Evolutionary conservation across 2,329 filamentous ascomycete species (phyloP).

Genomic region (Fusarium sambucinum): DNA sequence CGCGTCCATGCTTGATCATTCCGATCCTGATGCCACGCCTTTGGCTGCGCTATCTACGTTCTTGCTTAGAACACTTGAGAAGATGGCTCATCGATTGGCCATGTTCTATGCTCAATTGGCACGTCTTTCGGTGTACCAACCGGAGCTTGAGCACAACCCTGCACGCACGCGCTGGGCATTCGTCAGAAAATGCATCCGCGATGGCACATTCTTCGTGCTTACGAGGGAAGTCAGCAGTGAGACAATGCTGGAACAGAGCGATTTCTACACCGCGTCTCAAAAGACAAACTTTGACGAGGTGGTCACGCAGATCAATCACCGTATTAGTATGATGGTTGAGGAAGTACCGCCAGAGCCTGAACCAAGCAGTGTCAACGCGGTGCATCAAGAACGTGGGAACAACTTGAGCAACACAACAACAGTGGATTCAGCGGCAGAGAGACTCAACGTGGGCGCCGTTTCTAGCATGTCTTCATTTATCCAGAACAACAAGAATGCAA

Average conservation of each 20-base stretch:
- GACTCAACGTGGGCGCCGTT: constrained; percentile 18
- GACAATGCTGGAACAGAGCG: background rate
- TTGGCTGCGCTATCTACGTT: constrained; percentile 59
- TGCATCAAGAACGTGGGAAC: constrained; percentile 30
- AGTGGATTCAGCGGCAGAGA: constrained; percentile 10
- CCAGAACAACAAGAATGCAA: constrained; percentile 37
- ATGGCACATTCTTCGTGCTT: constrained; percentile 66
- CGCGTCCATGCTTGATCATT: constrained; percentile 48
- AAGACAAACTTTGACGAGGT: constrained; percentile 41
- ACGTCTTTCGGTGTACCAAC: constrained; percentile 62
- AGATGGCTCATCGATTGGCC: constrained; percentile 64
- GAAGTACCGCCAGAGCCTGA: background rate
- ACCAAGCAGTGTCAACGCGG: constrained; percentile 17
- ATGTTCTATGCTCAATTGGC: constrained; percentile 65
- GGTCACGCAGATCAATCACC: constrained; percentile 34
- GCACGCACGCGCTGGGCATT: constrained; percentile 66
- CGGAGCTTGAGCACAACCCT: constrained; percentile 65
- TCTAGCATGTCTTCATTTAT: constrained; percentile 34
- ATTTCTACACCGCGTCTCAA: constrained; percentile 2
- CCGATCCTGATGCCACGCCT: constrained; percentile 53
- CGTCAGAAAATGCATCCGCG: constrained; percentile 60
- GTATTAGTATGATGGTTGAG: background rate
- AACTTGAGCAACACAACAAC: background rate
- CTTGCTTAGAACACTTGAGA: constrained; percentile 64
- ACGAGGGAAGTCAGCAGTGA: constrained; percentile 50